These are phyloP conservation scores for Raffaelea arxii DNA, from an alignment of 2,329 filamentous ascomycete species.

Conservation along the genomic window DNA sequence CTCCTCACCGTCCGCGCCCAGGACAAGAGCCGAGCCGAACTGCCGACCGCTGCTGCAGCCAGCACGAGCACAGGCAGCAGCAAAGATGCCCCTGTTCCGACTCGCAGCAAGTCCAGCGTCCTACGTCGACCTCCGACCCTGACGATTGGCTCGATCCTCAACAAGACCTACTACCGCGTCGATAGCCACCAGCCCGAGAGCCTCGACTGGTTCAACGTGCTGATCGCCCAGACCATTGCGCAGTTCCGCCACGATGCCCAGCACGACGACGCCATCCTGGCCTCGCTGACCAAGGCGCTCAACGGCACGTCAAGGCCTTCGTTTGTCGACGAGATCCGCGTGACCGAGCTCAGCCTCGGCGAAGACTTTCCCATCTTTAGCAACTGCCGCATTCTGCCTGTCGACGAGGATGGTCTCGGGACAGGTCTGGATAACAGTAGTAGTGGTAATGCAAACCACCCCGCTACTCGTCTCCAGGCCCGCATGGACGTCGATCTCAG, in stretches of 20 bases:
- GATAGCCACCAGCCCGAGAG: conserved; percentile 93
- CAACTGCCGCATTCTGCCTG: conserved; percentile 91
- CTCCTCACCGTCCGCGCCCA: conserved; percentile 50
- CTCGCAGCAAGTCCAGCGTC: conserved; percentile 50
- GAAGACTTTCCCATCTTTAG: conserved; percentile 99
- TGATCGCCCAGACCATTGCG: conserved; percentile 92
- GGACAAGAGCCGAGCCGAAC: conserved; percentile 5
- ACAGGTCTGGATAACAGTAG: not conserved
- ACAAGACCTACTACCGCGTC: conserved; percentile 96
- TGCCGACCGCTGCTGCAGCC: not conserved
- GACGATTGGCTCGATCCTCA: conserved; percentile 87
- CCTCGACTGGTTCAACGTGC: conserved; percentile 97
- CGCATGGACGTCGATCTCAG: conserved; percentile 95
- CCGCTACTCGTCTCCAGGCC: conserved; percentile 66
- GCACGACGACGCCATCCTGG: conserved; percentile 81
- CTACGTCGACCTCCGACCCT: conserved; percentile 63
- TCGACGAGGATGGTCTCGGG: conserved; percentile 65
- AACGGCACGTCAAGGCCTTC: conserved; percentile 83
- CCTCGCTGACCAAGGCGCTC: conserved; percentile 71
- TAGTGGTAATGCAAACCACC: conserved; percentile 9
- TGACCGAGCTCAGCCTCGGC: conserved; percentile 87
- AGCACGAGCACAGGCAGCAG: conserved; percentile 20
- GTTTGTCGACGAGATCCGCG: conserved; percentile 86
- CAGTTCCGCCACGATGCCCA: conserved; percentile 90
- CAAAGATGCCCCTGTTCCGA: conserved; percentile 16